phyloP scores from a whole-genome alignment of 2,329 filamentous ascomycete genomes.

The Penicillium expansum region DNA sequence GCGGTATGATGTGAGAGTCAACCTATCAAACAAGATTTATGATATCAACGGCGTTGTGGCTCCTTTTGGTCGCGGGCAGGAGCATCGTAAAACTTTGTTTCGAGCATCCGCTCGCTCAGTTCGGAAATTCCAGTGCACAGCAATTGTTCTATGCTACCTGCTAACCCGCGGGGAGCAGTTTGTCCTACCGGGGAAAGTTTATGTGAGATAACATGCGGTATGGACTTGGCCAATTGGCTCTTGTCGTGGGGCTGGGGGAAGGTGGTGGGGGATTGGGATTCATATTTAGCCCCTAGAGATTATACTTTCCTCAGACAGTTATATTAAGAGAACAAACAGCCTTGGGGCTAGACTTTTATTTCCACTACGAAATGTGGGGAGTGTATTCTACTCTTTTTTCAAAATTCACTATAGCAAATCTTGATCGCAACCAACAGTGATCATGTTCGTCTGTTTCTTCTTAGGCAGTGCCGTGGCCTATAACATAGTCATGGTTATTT shows the following conservation, averaged over 20 bases:
- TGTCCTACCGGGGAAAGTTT: not conserved
- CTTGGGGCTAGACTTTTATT: not conserved
- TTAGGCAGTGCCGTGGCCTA: conserved; percentile 24
- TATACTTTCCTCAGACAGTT: not conserved
- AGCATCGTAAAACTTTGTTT: too few species aligned
- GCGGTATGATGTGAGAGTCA: not conserved
- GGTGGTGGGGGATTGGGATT: not conserved
- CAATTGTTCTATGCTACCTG: not conserved
- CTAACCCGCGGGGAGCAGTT: not conserved
- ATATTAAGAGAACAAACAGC: not conserved
- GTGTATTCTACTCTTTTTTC: not conserved
- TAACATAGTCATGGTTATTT: conserved; percentile 17
- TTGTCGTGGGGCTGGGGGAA: not conserved
- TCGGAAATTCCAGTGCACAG: not conserved
- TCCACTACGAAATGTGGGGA: not conserved
- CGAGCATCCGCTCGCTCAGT: not conserved
- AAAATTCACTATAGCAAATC: not conserved
- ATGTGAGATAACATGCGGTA: conserved; percentile 5
- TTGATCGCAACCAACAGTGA: not conserved
- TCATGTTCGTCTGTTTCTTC: conserved; percentile 21
- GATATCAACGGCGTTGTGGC: not conserved
- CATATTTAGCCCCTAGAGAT: not conserved
- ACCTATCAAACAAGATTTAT: not conserved
- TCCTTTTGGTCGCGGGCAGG: not conserved
- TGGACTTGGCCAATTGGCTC: not conserved